Evolutionary conservation across 495 filamentous ascomycete species (phyloP).

Genomic region (Xeromyces bisporus): DNA sequence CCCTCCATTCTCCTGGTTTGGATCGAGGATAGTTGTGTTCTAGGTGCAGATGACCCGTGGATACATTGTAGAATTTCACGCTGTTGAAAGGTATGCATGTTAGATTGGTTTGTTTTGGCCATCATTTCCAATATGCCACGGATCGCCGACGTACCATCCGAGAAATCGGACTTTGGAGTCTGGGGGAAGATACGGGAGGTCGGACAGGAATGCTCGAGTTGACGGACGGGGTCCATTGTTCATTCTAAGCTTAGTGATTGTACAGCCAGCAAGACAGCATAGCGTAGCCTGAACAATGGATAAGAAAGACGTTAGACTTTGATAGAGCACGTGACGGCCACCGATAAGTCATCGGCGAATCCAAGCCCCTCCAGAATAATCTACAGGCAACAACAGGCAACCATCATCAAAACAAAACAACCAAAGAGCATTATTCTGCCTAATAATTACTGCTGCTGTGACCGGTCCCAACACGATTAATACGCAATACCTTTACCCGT

Average conservation of each 20-base stretch:
- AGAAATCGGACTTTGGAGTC: slow-evolving; percentile 78
- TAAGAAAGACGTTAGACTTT: no score
- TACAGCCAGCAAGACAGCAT: background rate
- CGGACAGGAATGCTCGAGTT: slow-evolving; percentile 47
- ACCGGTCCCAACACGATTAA: no score
- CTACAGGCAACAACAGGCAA: no score
- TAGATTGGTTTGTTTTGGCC: background rate
- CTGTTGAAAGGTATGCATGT: slow-evolving; percentile 24
- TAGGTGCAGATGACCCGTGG: slow-evolving; percentile 42
- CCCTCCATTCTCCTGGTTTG: background rate
- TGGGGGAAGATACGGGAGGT: slow-evolving; percentile 33
- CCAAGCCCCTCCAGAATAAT: no score
- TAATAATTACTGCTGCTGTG: no score
- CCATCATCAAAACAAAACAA: no score
- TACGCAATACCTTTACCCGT: no score
- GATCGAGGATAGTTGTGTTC: slow-evolving; percentile 44
- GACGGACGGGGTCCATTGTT: slow-evolving; percentile 43
- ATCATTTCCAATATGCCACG: slow-evolving; percentile 1
- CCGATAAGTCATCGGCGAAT: no score
- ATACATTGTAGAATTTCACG: slow-evolving; percentile 48
- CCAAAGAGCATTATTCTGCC: no score
- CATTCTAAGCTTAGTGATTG: no score
- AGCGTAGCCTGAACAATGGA: no score
- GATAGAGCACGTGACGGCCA: no score
- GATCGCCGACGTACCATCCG: slow-evolving; percentile 69